These are phyloP conservation scores for Leishmania gerbilli DNA, from an alignment of 208 protist genomes.

Conservation along the genomic window DNA sequence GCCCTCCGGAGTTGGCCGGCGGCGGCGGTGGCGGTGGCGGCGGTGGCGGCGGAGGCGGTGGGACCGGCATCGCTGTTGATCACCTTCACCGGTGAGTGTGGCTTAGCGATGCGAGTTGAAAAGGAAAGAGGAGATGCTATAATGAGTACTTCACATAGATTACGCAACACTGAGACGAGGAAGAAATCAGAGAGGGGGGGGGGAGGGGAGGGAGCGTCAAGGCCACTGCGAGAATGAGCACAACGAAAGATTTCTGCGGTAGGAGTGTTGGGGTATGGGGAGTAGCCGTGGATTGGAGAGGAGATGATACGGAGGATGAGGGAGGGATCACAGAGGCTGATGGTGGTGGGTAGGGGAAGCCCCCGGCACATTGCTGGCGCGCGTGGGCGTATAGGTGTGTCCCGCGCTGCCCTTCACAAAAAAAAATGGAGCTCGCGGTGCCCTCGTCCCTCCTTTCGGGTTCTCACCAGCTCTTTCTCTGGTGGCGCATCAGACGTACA, in stretches of 20 bases:
- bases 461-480: neutral
- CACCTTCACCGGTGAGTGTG: neutral
- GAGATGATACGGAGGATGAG: neutral
- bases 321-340: neutral
- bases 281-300: neutral
- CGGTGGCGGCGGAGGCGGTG: constrained; percentile 22
- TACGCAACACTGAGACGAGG: neutral
- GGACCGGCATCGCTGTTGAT: neutral
- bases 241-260: neutral
- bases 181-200: neutral
- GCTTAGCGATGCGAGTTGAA: neutral
- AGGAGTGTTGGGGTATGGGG: neutral
- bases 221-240: neutral
- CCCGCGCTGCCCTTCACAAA: neutral
- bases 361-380: neutral
- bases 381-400: neutral
- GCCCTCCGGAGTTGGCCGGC: neutral
- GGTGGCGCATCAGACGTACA: neutral
- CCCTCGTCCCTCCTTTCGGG: neutral
- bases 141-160: neutral
- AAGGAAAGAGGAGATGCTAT: neutral
- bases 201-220: neutral
- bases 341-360: neutral
- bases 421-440: neutral
- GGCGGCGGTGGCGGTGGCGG: constrained; percentile 23